These are phyloP conservation scores for Suhomyces pyralidae DNA, from an alignment of 805 yeast genomes.

Conservation along the genomic window DNA sequence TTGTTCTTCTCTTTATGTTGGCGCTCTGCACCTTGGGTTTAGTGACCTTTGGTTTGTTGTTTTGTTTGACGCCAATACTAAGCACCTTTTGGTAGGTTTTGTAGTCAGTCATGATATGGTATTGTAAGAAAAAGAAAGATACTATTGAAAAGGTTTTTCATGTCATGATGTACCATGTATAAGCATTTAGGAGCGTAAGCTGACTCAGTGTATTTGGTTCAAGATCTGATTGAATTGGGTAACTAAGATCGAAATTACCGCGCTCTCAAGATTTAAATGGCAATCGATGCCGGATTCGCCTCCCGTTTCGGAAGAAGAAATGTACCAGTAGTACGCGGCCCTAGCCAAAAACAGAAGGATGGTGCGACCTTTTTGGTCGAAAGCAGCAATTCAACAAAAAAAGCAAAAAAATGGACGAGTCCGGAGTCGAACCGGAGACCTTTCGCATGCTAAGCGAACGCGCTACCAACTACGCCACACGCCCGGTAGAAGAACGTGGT, in stretches of 20 bases:
- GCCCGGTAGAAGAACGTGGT: constrained; percentile 57
- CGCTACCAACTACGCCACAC: constrained; percentile 83
- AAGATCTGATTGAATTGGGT: constrained; percentile 3
- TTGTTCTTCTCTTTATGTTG: constrained; percentile 30
- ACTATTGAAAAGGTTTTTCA: background rate
- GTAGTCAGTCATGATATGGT: constrained; percentile 8
- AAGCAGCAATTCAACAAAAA: background rate
- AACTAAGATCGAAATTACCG: constrained; percentile 10
- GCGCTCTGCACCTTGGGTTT: constrained; percentile 11
- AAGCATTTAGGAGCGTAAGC: background rate
- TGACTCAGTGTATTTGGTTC: background rate
- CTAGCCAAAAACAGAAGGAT: background rate
- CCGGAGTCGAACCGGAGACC: constrained; percentile 79
- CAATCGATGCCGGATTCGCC: constrained; percentile 1
- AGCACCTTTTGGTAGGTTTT: constrained; percentile 15
- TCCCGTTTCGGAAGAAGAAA: background rate
- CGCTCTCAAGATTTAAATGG: background rate
- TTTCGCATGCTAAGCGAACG: constrained; percentile 77
- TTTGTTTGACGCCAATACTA: constrained; percentile 10
- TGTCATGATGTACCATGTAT: background rate
- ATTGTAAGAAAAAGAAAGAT: background rate
- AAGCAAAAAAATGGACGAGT: constrained; percentile 52
- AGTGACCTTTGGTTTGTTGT: constrained; percentile 7
- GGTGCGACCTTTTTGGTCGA: background rate
- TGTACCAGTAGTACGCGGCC: background rate